These are phyloP conservation scores for Cynanchum wilfordii DNA, from an alignment of 257 asterid genomes.

Conservation along the genomic window DNA sequence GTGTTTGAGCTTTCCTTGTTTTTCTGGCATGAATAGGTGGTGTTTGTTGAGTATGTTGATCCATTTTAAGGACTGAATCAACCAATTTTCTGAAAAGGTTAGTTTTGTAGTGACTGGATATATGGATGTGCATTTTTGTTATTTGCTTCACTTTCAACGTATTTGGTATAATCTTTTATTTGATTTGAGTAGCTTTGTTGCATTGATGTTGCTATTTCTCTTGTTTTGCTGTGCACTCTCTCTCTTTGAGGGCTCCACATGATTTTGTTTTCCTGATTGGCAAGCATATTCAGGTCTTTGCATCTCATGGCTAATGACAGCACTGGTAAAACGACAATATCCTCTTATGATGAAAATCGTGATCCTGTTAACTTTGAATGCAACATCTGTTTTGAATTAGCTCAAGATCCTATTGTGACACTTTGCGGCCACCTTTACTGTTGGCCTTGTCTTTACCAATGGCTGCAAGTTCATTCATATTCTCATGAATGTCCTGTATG, in stretches of 20 bases:
- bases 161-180: not conserved
- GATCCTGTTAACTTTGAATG: conserved; percentile 74
- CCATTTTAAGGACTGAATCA: not conserved
- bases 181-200: not conserved
- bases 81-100: not conserved
- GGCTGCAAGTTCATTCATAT: conserved; percentile 81
- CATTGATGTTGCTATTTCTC: not conserved
- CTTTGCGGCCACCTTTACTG: conserved; percentile 97
- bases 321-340: conserved; percentile 25
- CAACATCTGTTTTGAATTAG: conserved; percentile 87
- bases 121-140: not conserved
- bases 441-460: conserved; percentile 90
- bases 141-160: not conserved
- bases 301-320: conserved; percentile 36
- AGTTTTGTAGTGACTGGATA: not conserved
- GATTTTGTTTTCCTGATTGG: not conserved
- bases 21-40: not conserved
- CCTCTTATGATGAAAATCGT: conserved; percentile 32
- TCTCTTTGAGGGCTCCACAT: not conserved
- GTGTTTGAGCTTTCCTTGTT: not conserved
- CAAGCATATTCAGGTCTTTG: conserved; percentile 14
- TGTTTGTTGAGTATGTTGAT: not conserved
- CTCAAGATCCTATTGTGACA: conserved; percentile 83
- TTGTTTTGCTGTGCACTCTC: not conserved
- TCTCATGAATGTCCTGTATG: conserved; percentile 90